Base-by-base conservation (phyloP, 441 rosid species). In the Corymbia citriodora region DNA sequence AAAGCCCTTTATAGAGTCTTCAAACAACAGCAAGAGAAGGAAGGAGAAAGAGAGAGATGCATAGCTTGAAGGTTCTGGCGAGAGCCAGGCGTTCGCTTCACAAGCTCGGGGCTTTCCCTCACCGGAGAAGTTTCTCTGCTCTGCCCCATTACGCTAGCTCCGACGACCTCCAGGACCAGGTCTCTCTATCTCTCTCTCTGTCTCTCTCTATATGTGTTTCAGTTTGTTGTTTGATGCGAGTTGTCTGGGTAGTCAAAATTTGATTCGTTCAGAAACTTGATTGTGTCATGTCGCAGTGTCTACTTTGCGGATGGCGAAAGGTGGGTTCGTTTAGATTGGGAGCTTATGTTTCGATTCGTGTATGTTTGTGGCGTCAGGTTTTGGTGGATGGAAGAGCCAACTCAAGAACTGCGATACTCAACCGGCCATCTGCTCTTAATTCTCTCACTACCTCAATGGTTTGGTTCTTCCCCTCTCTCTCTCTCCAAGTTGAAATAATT, bases 391-490 rank as follows among this genome's bases (percentile, higher is more conserved):
- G 99, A 91, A 96, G 97, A 92, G 96, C 98, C 63, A 97, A 95
- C 90, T 96, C 99, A 88, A 97, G 99, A 96, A 95, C 98, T 70
- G 98, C 98, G 45, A 93, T 98, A 93, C 99, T 98, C 86, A 95
- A 94, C 90, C 93, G 97, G 90, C 96, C 98, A 2, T 93, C 95
- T 87, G 91, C 96, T 94, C 96, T 96, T 59, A 98, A 97, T 93
- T 95, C 99, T 90, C 94, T 98, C 79, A 95, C 95, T 87, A 88
- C 92, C 81, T 88, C 99, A 25, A 95, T 95, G 99, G 99, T 96
- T 87, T 91, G 82, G 68, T 88, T 83, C 55, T 91, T 79, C 72
- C 55, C 9, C 25, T 40, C 70, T 33, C 33, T 33, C 33, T 63
- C 85, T 40, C 52, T 0, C 50, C 6, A 0, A 0, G n/a, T 23